Conservation (phyloP, 2,329 filamentous ascomycete species). For the Stromatinia cepivora region DNA sequence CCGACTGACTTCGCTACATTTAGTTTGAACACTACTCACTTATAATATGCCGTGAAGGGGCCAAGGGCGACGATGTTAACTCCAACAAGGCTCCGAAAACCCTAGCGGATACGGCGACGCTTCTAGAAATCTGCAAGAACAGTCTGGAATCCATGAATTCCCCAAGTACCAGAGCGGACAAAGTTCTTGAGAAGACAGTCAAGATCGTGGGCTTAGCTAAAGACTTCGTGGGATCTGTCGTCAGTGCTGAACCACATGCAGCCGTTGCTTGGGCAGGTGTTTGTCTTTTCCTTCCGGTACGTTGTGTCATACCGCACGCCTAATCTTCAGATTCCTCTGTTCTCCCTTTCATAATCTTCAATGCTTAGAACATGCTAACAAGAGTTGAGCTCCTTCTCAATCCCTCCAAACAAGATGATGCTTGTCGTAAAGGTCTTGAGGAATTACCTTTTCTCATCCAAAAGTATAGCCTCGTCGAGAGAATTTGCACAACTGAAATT, state of each 20-base stretch:
- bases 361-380: not conserved
- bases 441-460: not conserved
- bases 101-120: not conserved
- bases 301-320: not conserved
- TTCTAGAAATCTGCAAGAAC: not conserved
- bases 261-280: conserved; percentile 13
- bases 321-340: not conserved
- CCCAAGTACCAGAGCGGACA: not conserved
- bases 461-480: conserved; percentile 2
- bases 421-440: conserved; percentile 4
- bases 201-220: not conserved
- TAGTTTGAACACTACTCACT: not conserved
- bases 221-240: not conserved
- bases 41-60: not conserved
- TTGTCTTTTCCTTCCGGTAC: conserved; percentile 6
- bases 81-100: not conserved
- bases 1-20: not conserved
- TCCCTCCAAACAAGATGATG: not conserved
- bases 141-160: not conserved
- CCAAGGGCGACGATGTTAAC: not conserved
- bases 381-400: not conserved
- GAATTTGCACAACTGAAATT: not conserved
- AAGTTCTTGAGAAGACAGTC: not conserved
- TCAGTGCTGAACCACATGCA: conserved; percentile 6
- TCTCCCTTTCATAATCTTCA: not conserved